These are phyloP conservation scores for Plasmodium vivax DNA, from an alignment of 169 alveolate species.

Conservation along the genomic window DNA sequence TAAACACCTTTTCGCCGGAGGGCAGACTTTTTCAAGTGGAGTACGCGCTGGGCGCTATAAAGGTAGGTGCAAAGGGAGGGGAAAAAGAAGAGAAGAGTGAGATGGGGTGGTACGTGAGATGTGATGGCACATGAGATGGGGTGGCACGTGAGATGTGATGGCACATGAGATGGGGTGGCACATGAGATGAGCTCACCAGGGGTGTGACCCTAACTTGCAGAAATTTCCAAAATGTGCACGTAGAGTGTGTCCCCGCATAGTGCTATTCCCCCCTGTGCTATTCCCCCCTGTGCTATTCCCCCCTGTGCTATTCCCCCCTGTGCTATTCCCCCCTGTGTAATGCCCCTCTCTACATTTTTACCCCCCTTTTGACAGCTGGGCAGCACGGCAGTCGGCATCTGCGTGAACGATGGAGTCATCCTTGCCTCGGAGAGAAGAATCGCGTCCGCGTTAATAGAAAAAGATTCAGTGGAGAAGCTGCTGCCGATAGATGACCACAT, in stretches of 20 bases:
- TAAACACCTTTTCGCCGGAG: constrained; percentile 98
- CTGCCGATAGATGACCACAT: constrained; percentile 95
- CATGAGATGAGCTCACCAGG: neutral
- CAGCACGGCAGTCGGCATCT: constrained; percentile 98
- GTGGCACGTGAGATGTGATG: neutral
- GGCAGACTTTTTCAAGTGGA: constrained; percentile 98
- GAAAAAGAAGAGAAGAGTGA: neutral
- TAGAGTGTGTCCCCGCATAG: neutral
- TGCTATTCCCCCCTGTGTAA: too few relatives aligned
- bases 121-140: neutral
- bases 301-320: neutral
- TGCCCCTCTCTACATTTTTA: neutral
- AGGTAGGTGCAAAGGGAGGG: constrained; percentile 78
- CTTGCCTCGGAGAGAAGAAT: constrained; percentile 96
- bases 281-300: too few relatives aligned
- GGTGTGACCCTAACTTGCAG: neutral
- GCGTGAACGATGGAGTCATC: constrained; percentile 96
- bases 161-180: neutral
- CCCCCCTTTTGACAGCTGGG: constrained; percentile 88
- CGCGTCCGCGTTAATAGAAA: constrained; percentile 92
- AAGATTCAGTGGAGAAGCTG: constrained; percentile 94
- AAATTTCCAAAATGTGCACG: neutral
- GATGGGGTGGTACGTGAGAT: neutral
- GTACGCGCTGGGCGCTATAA: constrained; percentile 96
- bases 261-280: neutral